Percentiles rank a stretch among this genome's conserved stretches.
Evolutionary conservation across 2,329 filamentous ascomycete genomes (phyloP).

Genomic region (Parafenestella ontariensis): DNA sequence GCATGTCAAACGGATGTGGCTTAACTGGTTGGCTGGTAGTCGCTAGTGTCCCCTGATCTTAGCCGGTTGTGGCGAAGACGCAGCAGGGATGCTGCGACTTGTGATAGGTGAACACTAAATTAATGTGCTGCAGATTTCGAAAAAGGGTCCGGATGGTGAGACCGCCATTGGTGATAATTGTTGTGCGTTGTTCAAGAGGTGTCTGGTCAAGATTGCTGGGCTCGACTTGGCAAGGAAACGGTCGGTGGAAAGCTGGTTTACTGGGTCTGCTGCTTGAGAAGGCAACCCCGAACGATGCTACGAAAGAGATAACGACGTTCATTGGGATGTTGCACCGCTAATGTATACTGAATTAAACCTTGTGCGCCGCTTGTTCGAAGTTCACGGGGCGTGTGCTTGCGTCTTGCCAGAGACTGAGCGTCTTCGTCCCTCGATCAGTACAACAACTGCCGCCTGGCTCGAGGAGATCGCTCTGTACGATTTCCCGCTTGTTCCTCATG

Average conservation of each 20-base stretch:
- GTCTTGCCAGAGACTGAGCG: not conserved
- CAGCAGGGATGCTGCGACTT: slow-evolving; percentile 9
- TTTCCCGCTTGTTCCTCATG: not conserved
- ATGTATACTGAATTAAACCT: not conserved
- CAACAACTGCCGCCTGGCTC: not conserved
- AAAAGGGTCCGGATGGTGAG: slow-evolving; percentile 4
- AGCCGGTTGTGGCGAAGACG: slow-evolving; percentile 14
- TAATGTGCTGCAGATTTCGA: slow-evolving; percentile 7
- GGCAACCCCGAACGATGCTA: not conserved
- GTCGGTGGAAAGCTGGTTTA: not conserved
- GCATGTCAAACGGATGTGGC: slow-evolving; percentile 13
- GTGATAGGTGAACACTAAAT: slow-evolving; percentile 19
- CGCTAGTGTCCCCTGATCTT: slow-evolving; percentile 8
- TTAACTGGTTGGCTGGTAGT: slow-evolving; percentile 16
- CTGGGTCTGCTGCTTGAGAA: not conserved
- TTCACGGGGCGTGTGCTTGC: not conserved
- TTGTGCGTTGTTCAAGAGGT: slow-evolving; percentile 5
- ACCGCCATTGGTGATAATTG: slow-evolving; percentile 9
- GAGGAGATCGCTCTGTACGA: not conserved
- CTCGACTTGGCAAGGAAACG: not conserved
- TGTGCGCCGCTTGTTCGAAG: not conserved
- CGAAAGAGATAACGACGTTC: not conserved
- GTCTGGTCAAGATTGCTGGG: slow-evolving; percentile 1
- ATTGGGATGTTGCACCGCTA: not conserved
- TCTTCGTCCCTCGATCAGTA: not conserved